These are phyloP conservation scores for Cladochytrium replicatum DNA, from an alignment of 192 early-diverging fungal genomes.

Conservation along the genomic window DNA sequence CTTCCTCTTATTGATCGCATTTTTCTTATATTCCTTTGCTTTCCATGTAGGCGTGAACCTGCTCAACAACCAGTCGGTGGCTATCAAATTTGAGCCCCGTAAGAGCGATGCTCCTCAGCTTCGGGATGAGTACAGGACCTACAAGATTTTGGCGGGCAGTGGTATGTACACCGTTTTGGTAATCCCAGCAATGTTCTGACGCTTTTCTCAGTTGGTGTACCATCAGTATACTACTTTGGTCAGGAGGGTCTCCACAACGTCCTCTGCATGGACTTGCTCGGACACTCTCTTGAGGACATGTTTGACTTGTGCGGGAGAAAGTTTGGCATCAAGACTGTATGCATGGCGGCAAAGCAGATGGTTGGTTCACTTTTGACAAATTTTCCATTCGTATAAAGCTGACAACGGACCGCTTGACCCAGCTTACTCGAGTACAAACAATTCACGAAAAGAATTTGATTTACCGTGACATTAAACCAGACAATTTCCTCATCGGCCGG, in stretches of 20 bases:
- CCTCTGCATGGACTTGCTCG: slow-evolving; percentile 87
- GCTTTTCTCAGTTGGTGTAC: slow-evolving; percentile 88
- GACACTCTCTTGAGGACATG: slow-evolving; percentile 87
- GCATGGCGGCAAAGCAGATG: slow-evolving; percentile 94
- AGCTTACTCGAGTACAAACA: slow-evolving; percentile 72
- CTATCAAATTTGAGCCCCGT: slow-evolving; percentile 96
- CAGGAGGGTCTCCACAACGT: slow-evolving; percentile 97
- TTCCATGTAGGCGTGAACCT: slow-evolving; percentile 62
- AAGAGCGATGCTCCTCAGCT: slow-evolving; percentile 97
- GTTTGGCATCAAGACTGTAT: slow-evolving; percentile 89
- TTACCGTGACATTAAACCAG: slow-evolving; percentile 98
- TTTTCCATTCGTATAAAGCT: too few relatives aligned
- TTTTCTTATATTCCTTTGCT: neutral
- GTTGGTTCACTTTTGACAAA: too few relatives aligned
- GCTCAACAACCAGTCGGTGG: slow-evolving; percentile 81
- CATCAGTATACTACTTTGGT: slow-evolving; percentile 89
- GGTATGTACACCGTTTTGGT: too few relatives aligned
- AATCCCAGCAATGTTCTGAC: too few relatives aligned
- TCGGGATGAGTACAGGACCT: slow-evolving; percentile 90
- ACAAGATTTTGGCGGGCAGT: slow-evolving; percentile 77
- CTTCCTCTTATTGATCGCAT: too few relatives aligned
- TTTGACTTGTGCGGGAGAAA: slow-evolving; percentile 92
- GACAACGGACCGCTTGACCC: too few relatives aligned
- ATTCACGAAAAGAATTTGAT: slow-evolving; percentile 93
- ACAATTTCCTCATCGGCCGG: slow-evolving; percentile 93